phyloP scores from a whole-genome alignment of 768 basidiomycete species.

The Leccinum longicurvipes region DNA sequence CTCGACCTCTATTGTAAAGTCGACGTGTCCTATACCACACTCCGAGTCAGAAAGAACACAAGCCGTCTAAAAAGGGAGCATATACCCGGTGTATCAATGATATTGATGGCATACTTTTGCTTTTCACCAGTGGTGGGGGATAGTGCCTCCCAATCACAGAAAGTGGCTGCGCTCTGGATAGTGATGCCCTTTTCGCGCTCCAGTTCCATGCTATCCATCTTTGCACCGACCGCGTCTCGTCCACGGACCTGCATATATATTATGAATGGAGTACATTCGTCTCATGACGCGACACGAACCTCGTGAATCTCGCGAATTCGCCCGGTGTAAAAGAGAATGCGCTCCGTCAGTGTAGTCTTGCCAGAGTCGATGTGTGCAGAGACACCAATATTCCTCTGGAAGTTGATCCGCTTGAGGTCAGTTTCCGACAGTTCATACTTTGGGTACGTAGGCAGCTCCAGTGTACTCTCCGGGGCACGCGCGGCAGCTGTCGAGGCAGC shows the following conservation, averaged over 20 bases:
- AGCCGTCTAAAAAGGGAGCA: not conserved
- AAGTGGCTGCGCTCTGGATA: conserved; percentile 97
- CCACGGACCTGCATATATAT: conserved; percentile 68
- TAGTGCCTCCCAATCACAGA: conserved; percentile 90
- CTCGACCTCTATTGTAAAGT: conserved; percentile 99
- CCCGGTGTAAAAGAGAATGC: conserved; percentile 94
- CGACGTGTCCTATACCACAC: conserved; percentile 80
- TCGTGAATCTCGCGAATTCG: conserved; percentile 96
- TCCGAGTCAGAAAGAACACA: not conserved
- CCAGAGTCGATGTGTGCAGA: conserved; percentile 96
- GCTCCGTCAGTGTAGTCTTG: conserved; percentile 97
- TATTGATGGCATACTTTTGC: conserved; percentile 91
- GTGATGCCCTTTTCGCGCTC: conserved; percentile 99
- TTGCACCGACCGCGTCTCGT: conserved; percentile 92
- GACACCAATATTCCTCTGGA: conserved; percentile 94
- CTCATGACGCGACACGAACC: conserved; percentile 44
- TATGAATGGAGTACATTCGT: not conserved
- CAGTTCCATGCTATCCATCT: conserved; percentile 99
- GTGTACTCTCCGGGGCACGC: not conserved
- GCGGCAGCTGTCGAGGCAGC: conserved; percentile 45
- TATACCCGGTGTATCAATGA: conserved; percentile 94
- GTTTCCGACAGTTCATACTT: conserved; percentile 53
- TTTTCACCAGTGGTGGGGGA: conserved; percentile 58
- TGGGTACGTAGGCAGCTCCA: conserved; percentile 26
- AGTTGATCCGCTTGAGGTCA: conserved; percentile 63